Evolutionary conservation across 1,139 yeast species (phyloP).

Genomic region (Scheffersomyces stambukii): DNA sequence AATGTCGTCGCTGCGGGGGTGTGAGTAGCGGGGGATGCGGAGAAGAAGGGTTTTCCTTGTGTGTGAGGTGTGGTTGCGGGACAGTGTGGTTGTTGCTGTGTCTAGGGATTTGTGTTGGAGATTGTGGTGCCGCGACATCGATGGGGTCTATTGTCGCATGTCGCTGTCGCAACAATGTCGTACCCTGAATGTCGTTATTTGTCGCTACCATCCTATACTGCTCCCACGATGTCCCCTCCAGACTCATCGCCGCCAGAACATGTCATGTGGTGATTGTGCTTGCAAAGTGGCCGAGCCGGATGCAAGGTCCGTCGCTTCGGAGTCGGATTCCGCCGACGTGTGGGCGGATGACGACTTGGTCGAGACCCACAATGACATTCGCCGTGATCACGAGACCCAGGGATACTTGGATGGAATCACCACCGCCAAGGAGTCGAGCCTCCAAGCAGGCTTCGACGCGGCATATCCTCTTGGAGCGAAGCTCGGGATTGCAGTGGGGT

Average conservation of each 20-base stretch:
- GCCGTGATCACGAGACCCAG: conserved; percentile 69
- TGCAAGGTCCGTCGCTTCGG: no score
- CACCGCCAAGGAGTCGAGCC: conserved; percentile 59
- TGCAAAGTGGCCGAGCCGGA: no score
- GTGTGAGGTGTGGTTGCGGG: no score
- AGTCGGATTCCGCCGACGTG: conserved; percentile 21
- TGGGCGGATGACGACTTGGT: conserved; percentile 43
- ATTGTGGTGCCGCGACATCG: no score
- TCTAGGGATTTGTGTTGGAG: no score
- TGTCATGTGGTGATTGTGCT: background rate
- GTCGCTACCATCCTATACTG: background rate
- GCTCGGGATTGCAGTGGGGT: conserved; percentile 65
- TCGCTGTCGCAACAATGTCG: no score
- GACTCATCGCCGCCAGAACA: background rate
- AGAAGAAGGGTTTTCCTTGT: no score
- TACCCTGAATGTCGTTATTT: background rate
- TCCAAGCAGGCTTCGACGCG: conserved; percentile 77
- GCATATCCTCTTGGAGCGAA: conserved; percentile 76
- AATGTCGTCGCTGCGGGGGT: no score
- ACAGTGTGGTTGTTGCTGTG: no score
- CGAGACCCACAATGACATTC: conserved; percentile 32
- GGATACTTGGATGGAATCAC: conserved; percentile 85
- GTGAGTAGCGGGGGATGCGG: no score
- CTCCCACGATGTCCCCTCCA: background rate
- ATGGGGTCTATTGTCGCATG: no score